Evolutionary conservation across 1,284 basidiomycete species (phyloP).

Genomic region (Ustilago sp.): DNA sequence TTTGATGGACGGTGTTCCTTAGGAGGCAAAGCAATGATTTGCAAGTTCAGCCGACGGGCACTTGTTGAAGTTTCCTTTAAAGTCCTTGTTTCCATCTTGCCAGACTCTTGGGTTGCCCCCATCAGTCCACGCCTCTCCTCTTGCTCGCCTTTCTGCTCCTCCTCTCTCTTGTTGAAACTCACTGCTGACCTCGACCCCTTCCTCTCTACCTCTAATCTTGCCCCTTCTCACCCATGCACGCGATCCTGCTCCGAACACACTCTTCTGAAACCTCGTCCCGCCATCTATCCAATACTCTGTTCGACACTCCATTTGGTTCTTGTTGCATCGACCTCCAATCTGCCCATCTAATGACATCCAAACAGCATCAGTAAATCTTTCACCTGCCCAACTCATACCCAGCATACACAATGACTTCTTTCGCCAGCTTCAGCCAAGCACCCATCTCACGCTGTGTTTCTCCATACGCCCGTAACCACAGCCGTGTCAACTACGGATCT

Average conservation of each 20-base stretch:
- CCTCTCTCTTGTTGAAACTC: conserved; percentile 1
- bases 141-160: conserved; percentile 7
- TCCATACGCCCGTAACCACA: conserved; percentile 28
- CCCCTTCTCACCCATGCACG: neutral
- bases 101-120: conserved; percentile 2
- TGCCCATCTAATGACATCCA: conserved; percentile 16
- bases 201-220: neutral
- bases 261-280: conserved; percentile 13
- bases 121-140: conserved; percentile 28
- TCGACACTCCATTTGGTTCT: neutral
- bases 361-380: conserved; percentile 18
- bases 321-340: neutral
- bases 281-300: neutral
- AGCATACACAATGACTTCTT: conserved; percentile 37
- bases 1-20: conserved; percentile 7
- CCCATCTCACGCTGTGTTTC: conserved; percentile 37
- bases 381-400: neutral
- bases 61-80: conserved; percentile 12
- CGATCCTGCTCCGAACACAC: conserved; percentile 19
- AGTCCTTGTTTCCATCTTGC: conserved; percentile 10
- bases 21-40: neutral
- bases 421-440: conserved; percentile 27
- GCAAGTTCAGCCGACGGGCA: conserved; percentile 14
- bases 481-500: conserved; percentile 31
- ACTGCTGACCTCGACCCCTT: conserved; percentile 22